phyloP scores from a whole-genome alignment of 495 filamentous ascomycete genomes.

The Tuber magnatum region DNA sequence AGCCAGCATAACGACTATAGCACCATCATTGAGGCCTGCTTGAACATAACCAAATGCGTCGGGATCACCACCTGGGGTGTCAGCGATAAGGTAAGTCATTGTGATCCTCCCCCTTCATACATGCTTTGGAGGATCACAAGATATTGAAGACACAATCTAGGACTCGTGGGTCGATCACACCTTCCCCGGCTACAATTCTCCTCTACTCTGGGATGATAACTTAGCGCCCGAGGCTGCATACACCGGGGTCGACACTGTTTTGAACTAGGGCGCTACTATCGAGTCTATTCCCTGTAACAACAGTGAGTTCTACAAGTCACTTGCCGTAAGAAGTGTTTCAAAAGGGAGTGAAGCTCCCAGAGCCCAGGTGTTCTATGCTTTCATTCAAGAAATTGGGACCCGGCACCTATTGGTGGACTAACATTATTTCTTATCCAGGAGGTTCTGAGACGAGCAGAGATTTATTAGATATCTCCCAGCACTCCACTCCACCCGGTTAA shows the following conservation, averaged over 20 bases:
- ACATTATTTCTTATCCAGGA: not conserved
- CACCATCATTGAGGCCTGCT: slow-evolving; percentile 47
- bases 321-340: no score
- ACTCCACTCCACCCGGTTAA: not conserved
- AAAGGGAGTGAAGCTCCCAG: not conserved
- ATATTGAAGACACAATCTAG: slow-evolving; percentile 23
- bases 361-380: not conserved
- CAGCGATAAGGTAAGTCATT: slow-evolving; percentile 51
- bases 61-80: slow-evolving; percentile 75
- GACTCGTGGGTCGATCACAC: slow-evolving; percentile 58
- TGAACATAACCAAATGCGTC: slow-evolving; percentile 55
- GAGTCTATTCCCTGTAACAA: not conserved
- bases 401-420: not conserved
- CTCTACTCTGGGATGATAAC: slow-evolving; percentile 58
- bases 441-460: not conserved
- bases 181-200: slow-evolving; percentile 43
- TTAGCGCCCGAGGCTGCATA: slow-evolving; percentile 62
- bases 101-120: slow-evolving; percentile 10
- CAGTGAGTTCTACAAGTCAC: not conserved
- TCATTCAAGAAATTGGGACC: not conserved
- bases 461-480: not conserved
- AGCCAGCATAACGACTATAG: slow-evolving; percentile 60
- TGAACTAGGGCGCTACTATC: slow-evolving; percentile 34
- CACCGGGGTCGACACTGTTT: slow-evolving; percentile 50
- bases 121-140: no score